Evolutionary conservation across 805 yeast genomes (phyloP).

Genomic region (Starmerella apicola): DNA sequence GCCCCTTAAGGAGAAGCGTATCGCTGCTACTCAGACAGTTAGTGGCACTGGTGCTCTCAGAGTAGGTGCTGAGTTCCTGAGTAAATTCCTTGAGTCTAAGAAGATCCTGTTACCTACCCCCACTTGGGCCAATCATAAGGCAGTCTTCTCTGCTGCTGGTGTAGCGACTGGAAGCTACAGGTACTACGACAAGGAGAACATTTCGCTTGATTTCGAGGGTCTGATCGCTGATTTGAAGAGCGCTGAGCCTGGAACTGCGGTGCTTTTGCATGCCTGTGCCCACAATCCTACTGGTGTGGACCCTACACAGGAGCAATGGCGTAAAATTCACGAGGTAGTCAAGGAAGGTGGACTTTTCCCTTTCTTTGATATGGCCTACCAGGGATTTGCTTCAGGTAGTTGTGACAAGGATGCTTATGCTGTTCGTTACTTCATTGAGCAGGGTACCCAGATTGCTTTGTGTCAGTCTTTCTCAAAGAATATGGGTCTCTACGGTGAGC

Average conservation of each 20-base stretch:
- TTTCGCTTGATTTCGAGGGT: conserved; percentile 53
- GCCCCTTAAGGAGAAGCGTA: conserved; percentile 47
- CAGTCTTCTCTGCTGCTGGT: conserved; percentile 67
- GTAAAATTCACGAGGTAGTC: conserved; percentile 52
- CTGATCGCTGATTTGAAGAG: conserved; percentile 45
- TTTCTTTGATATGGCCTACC: conserved; percentile 86
- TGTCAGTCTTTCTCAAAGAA: conserved; percentile 97
- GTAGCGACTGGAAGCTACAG: conserved; percentile 47
- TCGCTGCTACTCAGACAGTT: conserved; percentile 76
- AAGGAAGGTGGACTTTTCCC: conserved; percentile 54
- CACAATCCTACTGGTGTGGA: conserved; percentile 97
- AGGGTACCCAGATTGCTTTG: conserved; percentile 49
- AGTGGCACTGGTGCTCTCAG: conserved; percentile 94
- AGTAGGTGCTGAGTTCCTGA: conserved; percentile 67
- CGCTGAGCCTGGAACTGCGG: conserved; percentile 48
- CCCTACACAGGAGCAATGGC: conserved; percentile 73
- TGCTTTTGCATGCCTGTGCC: conserved; percentile 85
- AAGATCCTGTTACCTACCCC: conserved; percentile 67
- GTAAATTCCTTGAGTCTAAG: conserved; percentile 43
- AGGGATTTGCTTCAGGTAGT: conserved; percentile 90
- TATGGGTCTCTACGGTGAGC: conserved; percentile 94
- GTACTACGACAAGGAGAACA: conserved; percentile 53
- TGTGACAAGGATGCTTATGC: conserved; percentile 77
- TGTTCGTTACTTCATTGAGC: conserved; percentile 41
- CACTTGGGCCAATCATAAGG: conserved; percentile 89